Evolutionary conservation across 257 asterid species (phyloP).

Genomic region (Perilla frutescens): DNA sequence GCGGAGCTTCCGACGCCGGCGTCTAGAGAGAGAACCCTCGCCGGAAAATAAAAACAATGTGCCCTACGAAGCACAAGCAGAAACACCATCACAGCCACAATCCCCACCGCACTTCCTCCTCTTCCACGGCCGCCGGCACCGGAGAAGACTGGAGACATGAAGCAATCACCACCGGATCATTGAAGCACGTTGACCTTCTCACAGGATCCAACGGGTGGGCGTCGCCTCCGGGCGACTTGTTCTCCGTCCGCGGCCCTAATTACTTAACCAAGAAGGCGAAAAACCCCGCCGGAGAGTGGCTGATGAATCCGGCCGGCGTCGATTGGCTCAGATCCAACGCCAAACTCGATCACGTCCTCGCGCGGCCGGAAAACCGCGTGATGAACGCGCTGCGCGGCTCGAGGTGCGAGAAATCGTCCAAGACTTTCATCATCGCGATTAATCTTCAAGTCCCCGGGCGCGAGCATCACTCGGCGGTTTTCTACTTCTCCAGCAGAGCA

Average conservation of each 20-base stretch:
- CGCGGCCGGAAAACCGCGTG: conserved; percentile 79
- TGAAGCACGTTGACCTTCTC: conserved; percentile 69
- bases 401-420: conserved; percentile 41
- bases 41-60: conserved; percentile 41
- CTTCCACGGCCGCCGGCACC: conserved; percentile 32
- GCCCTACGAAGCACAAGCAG: conserved; percentile 62
- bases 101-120: conserved; percentile 40
- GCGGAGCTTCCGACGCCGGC: conserved; percentile 45
- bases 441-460: conserved; percentile 91
- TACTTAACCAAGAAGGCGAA: conserved; percentile 68
- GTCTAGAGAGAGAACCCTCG: conserved; percentile 25
- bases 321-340: conserved; percentile 92
- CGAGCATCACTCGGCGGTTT: conserved; percentile 88
- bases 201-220: conserved; percentile 95
- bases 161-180: conserved; percentile 70
- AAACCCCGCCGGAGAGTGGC: conserved; percentile 69
- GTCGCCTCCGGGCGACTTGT: conserved; percentile 81
- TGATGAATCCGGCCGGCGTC: conserved; percentile 84
- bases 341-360: conserved; percentile 83
- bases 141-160: conserved; percentile 71
- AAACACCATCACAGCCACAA: conserved; percentile 46
- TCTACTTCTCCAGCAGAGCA: conserved; percentile 69
- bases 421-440: conserved; percentile 69
- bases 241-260: conserved; percentile 73
- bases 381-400: conserved; percentile 58